These are phyloP conservation scores for Cercospora berteroae DNA, from an alignment of 2,329 filamentous ascomycete species.

Conservation along the genomic window DNA sequence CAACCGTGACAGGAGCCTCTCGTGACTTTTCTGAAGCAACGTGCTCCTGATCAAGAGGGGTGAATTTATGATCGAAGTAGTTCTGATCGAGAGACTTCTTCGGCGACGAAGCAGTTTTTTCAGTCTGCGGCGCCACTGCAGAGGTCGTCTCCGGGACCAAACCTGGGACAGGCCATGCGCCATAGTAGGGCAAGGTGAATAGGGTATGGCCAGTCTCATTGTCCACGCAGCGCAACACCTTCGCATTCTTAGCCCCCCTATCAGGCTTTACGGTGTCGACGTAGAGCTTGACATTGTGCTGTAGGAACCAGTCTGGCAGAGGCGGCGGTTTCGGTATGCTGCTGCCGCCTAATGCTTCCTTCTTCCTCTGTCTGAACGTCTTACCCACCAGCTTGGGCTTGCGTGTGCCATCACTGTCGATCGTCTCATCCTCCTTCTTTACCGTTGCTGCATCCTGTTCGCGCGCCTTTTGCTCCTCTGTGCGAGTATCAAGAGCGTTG, in stretches of 20 bases:
- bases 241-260: slow-evolving; percentile 18
- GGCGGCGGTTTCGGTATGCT: slow-evolving; percentile 34
- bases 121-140: background rate
- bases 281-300: slow-evolving; percentile 37
- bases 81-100: slow-evolving; percentile 22
- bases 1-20: background rate
- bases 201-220: slow-evolving; percentile 34
- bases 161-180: slow-evolving; percentile 23
- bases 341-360: slow-evolving; percentile 9
- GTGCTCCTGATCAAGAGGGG: background rate
- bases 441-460: slow-evolving; percentile 14
- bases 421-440: slow-evolving; percentile 13
- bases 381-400: slow-evolving; percentile 20
- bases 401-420: slow-evolving; percentile 14
- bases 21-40: background rate
- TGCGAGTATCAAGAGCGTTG: slow-evolving; percentile 21
- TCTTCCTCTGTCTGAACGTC: slow-evolving; percentile 24
- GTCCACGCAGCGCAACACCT: slow-evolving; percentile 34
- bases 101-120: background rate
- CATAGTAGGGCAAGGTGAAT: slow-evolving; percentile 33
- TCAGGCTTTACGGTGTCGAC: slow-evolving; percentile 17
- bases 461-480: slow-evolving; percentile 24
- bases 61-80: slow-evolving; percentile 27
- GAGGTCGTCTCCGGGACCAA: slow-evolving; percentile 1
- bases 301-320: slow-evolving; percentile 41